A percentile compares a stretch with the other conserved stretches of the same genome.
phyloP scores from a whole-genome alignment of 108 stramenopile species.

The Pseudonitzschia pungens region DNA sequence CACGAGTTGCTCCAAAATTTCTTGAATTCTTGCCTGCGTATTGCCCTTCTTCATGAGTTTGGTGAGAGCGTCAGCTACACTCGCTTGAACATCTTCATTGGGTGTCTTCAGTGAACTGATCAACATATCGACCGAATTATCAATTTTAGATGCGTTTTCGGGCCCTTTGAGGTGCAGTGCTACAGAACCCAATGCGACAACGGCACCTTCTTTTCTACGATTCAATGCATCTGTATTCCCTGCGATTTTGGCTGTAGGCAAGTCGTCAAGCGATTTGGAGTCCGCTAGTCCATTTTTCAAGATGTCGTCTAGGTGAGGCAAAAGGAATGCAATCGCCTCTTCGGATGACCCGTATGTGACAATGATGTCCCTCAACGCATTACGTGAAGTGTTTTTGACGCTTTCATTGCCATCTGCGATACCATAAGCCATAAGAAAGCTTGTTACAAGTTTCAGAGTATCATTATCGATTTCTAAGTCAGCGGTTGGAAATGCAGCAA shows the following conservation, averaged over 20 bases:
- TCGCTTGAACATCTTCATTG: constrained; percentile 84
- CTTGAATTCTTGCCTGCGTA: constrained; percentile 70
- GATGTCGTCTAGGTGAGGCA: constrained; percentile 78
- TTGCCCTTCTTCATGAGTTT: constrained; percentile 89
- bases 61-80: constrained; percentile 73
- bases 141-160: constrained; percentile 74
- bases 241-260: constrained; percentile 61
- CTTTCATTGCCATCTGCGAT: constrained; percentile 76
- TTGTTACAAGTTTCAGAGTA: constrained; percentile 62
- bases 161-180: constrained; percentile 81
- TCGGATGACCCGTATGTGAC: constrained; percentile 68
- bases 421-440: constrained; percentile 82
- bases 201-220: constrained; percentile 87
- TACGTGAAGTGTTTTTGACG: constrained; percentile 63
- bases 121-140: constrained; percentile 82
- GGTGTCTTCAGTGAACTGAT: constrained; percentile 73
- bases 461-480: constrained; percentile 57
- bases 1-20: constrained; percentile 58
- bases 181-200: constrained; percentile 84
- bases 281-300: constrained; percentile 70
- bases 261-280: constrained; percentile 40
- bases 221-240: constrained; percentile 56
- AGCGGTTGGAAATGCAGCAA: constrained; percentile 63
- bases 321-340: constrained; percentile 74
- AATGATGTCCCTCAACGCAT: constrained; percentile 75